Evolutionary conservation across 2,329 filamentous ascomycete genomes (phyloP), one percentile per base, ranked within the genome.

Genomic region (Remersonia thermophila): DNA sequence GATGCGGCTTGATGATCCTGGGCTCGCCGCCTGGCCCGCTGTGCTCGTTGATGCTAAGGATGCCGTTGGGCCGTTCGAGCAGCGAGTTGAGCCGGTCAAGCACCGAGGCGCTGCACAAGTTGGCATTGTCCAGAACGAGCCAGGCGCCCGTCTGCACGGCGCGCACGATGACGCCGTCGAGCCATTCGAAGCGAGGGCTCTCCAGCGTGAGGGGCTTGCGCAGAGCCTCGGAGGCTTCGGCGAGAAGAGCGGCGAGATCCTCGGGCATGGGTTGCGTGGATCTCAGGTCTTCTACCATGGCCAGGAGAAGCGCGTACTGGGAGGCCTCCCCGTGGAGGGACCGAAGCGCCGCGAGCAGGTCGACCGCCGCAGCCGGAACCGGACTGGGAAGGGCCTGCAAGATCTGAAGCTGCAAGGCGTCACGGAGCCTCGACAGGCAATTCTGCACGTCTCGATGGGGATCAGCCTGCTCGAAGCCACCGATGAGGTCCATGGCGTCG

Each of bases 61-160:
- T 78, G 1, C 91, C 91, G 51, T 87, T 80, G 0, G 86, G 87
- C 1, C 57, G 51, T 55, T 98, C 91, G 7, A 96, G 78, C 7
- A 98, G 64, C 1, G 91, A 96, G 56, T 98, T 98, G 35, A 98
- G 65, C 43, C 93, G 74, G 58, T 98, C 91, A 8, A 98, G 70
- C 1, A 98, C 91, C 6, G 89, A 94, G 16, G 89, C 81, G 51
- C 82, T 95, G 62, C 93, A 98, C 39, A 98, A 71, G 52, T 98
- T 98, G 41, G 93, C 91, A 57, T 98, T 95, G 58, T 98, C 91
- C 15, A 98, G 74, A 9, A 98, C 79, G 13, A 98, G 67, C 91
- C 91, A 98, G 42, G 86, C 73, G 11, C 91, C 91, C 47, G 80
- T 67, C 51, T 93, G 72, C 9, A 96, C 66, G 29, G 91, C 89